Percentiles rank a stretch among this genome's conserved stretches.
Conservation (phyloP, 139 green algal genomes). For the Helicosporidium sp. region DNA sequence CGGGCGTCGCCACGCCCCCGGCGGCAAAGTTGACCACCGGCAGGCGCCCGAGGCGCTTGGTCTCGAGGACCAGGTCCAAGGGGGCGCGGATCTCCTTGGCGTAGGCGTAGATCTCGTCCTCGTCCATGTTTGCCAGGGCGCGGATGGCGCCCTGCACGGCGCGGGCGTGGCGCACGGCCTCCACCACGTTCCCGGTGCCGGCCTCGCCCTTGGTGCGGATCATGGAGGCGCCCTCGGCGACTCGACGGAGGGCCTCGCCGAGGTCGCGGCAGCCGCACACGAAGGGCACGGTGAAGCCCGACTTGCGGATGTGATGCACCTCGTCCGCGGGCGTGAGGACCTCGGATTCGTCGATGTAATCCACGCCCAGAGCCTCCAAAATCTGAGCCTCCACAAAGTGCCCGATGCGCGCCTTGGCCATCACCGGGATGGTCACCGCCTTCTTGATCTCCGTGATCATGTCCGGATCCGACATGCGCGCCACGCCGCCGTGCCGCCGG, state of each 20-base stretch:
- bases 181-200: slow-evolving; percentile 94
- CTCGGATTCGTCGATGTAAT: slow-evolving; percentile 98
- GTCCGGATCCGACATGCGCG: slow-evolving; percentile 85
- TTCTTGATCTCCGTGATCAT: slow-evolving; percentile 93
- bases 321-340: slow-evolving; percentile 96
- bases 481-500: slow-evolving; percentile 81
- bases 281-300: slow-evolving; percentile 95
- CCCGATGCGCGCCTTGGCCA: slow-evolving; percentile 96
- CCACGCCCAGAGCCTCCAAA: slow-evolving; percentile 78
- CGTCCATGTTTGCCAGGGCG: slow-evolving; percentile 87
- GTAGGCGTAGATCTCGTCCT: slow-evolving; percentile 98
- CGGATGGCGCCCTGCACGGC: slow-evolving; percentile 87
- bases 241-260: slow-evolving; percentile 85
- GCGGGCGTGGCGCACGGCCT: slow-evolving; percentile 87
- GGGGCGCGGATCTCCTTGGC: slow-evolving; percentile 92
- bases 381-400: slow-evolving; percentile 99
- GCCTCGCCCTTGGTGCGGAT: slow-evolving; percentile 97
- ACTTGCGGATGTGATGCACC: slow-evolving; percentile 99
- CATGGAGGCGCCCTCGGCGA: slow-evolving; percentile 94
- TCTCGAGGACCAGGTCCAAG: slow-evolving; percentile 77
- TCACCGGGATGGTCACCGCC: slow-evolving; percentile 96
- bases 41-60: slow-evolving; percentile 62
- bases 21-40: slow-evolving; percentile 99
- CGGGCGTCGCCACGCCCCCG: slow-evolving; percentile 91
- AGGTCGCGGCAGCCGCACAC: slow-evolving; percentile 98